Percentiles rank a stretch among this genome's conserved stretches.
Evolutionary conservation across 805 yeast species (phyloP).

Genomic region (Yarrowia sp.): DNA sequence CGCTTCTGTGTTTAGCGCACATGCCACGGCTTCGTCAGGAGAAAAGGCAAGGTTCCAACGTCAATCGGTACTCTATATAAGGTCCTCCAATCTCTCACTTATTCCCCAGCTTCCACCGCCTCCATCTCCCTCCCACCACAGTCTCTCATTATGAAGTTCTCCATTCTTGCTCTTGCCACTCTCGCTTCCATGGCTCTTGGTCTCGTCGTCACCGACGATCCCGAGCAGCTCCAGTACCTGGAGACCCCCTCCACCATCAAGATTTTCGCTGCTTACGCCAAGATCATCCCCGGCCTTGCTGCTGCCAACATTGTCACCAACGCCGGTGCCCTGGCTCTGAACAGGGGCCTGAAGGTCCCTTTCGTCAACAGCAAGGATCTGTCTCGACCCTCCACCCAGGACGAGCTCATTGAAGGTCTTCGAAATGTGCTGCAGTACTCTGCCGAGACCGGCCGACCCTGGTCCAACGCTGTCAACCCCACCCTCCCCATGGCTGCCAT

Average conservation of each 20-base stretch:
- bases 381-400: neutral
- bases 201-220: constrained; percentile 4
- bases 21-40: neutral
- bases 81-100: neutral
- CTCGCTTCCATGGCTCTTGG: constrained; percentile 6
- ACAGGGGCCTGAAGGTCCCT: constrained; percentile 7
- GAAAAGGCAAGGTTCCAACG: too few relatives aligned
- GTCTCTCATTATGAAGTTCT: constrained; percentile 9
- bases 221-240: constrained; percentile 1
- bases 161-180: neutral
- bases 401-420: neutral
- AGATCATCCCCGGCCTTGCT: constrained; percentile 15
- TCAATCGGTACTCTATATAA: too few relatives aligned
- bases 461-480: constrained; percentile 8
- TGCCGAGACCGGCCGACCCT: neutral
- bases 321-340: constrained; percentile 4
- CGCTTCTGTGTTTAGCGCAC: neutral
- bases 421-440: neutral
- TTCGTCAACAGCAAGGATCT: constrained; percentile 5
- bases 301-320: constrained; percentile 16
- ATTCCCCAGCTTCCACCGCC: neutral
- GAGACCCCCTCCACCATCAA: neutral
- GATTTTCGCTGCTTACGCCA: constrained; percentile 2
- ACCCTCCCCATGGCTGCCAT: neutral
- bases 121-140: neutral